Evolutionary conservation across 495 filamentous ascomycete species (phyloP), one percentile per base, ranked within the genome.

Genomic region (Trichocladium uniseriatum): DNA sequence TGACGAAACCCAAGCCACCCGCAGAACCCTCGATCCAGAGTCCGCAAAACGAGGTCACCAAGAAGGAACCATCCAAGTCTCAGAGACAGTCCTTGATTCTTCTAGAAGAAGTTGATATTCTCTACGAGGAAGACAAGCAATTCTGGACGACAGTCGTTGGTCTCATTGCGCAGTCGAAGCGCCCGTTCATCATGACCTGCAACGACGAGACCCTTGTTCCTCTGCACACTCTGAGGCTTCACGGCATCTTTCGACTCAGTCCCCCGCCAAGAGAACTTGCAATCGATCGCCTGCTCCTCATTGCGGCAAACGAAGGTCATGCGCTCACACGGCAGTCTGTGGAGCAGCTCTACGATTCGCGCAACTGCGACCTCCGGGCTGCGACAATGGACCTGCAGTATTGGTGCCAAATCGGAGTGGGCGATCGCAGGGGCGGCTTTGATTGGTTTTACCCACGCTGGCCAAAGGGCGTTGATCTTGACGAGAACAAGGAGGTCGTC

Each of bases 1-100:
- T 37, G 3, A 11, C 55, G 13, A 65, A 62, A 42, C 31, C 55
- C n/a, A 64, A 64, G 52, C 56, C 53, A 22, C 14, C 60, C 2
- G n/a, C 48, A n/a, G 54, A 55, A 14, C 8, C 42, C n/a, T 11
- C 43, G 3, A 28, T 35, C 10, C 38, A 48, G 19, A 63, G 49
- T 38, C 9, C 43, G 20, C 38, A 48, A 19, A 51, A 52, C 19
- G 67, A 68, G 20, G 54, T 48, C 28, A 70, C 47, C 28, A 70
- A 71, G 38, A 68, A 61, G 16, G 77, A 79, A 35, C 43, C 64
- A 0, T 37, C 67, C 21, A 76, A 79, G 48, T 69, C 69, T 36
- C 89, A 96, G 61, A 91, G 92, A 56, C 92, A 99, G 61, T 99
- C 91, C 2, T 65, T 99, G 13, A 94, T 99, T 49, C 75, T 99